These are phyloP conservation scores for Verticillium isaacii DNA, from an alignment of 2,329 filamentous ascomycete genomes.

Conservation along the genomic window DNA sequence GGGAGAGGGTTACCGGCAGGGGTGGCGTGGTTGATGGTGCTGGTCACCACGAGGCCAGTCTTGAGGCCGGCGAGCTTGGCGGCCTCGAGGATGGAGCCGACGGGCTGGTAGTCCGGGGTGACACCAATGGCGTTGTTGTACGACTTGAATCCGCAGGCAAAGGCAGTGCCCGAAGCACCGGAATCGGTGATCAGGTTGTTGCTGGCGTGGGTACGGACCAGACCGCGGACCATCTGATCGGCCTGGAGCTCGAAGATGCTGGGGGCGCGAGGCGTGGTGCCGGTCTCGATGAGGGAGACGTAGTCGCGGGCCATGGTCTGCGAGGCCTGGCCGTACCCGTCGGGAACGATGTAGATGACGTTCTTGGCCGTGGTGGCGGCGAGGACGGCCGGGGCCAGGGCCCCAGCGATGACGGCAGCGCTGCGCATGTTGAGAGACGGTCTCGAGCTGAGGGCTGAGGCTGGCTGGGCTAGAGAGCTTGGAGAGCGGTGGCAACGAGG, in stretches of 20 bases:
- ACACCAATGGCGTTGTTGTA: conserved; percentile 31
- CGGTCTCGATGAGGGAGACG: conserved; percentile 16
- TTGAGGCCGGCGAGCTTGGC: conserved; percentile 32
- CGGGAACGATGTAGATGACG: conserved; percentile 27
- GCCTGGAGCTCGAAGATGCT: conserved; percentile 15
- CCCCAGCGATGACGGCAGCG: conserved; percentile 1
- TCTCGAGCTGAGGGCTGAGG: not conserved
- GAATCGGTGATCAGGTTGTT: conserved; percentile 34
- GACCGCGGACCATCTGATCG: conserved; percentile 21
- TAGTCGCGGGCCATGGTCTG: conserved; percentile 23
- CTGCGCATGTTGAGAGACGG: conserved; percentile 7
- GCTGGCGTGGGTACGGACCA: conserved; percentile 20
- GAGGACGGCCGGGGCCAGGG: conserved; percentile 5
- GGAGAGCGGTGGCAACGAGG: not conserved
- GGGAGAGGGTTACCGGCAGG: conserved; percentile 16
- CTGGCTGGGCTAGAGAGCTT: not conserved
- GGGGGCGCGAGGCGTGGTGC: conserved; percentile 11
- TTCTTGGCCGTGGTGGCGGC: conserved; percentile 16
- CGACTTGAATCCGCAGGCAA: conserved; percentile 32
- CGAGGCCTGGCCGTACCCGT: conserved; percentile 23
- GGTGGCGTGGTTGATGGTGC: conserved; percentile 30
- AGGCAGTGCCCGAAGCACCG: conserved; percentile 32
- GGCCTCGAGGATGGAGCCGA: conserved; percentile 33
- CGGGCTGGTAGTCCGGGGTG: conserved; percentile 23
- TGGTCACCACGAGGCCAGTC: conserved; percentile 36